Base-by-base conservation (phyloP, 2,329 filamentous ascomycete species). In the Fusarium sublunatum region DNA sequence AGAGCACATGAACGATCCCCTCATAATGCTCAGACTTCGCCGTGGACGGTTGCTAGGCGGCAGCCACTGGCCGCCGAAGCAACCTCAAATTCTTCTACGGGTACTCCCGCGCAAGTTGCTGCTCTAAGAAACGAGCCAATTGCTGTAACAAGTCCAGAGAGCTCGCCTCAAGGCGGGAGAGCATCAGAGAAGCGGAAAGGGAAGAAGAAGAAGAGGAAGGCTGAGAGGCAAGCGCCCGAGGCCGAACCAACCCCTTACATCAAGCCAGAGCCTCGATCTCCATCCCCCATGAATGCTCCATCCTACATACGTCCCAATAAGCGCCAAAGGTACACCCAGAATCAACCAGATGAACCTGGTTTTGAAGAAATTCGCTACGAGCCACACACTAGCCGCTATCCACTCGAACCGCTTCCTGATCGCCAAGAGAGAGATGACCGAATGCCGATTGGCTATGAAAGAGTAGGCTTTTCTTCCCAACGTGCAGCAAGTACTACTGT, bases 1-100 rank as follows among this genome's bases (percentile, higher is more conserved):
- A 87, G 88, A 71, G 88, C 88, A 67, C 89, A 93, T 73, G 88
- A 93, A 69, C 85, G 88, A 46, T 88, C 88, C 32, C 78, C 89
- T 71, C 91, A 91, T 47, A 90, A 91, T 49, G 87, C 88, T 44
- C 89, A 91, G 71, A 87, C 86, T 63, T 82, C 90, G 74, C 79
- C 83, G 63, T 72, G 89, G 77, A 79, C 84, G 67, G 76, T 79
- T 72, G 75, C 79, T 75, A 61, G 80, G 76, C 63, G 64, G 41
- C 63, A 52, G n/a, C 61, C 50, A 19, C 46, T 46, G 13, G 54
- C 31, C 38, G 59, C 49, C 22, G 60, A 67, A 26, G 54, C 48
- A n/a, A 53, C 47, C 7, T 66, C 66, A 12, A 58, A 61, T 38
- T 66, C 60, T 19, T 64, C 64, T 7, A 66, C 61, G 19, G 73